Base-by-base conservation (phyloP, 2,329 filamentous ascomycete genomes). In the Orbilia quercus region DNA sequence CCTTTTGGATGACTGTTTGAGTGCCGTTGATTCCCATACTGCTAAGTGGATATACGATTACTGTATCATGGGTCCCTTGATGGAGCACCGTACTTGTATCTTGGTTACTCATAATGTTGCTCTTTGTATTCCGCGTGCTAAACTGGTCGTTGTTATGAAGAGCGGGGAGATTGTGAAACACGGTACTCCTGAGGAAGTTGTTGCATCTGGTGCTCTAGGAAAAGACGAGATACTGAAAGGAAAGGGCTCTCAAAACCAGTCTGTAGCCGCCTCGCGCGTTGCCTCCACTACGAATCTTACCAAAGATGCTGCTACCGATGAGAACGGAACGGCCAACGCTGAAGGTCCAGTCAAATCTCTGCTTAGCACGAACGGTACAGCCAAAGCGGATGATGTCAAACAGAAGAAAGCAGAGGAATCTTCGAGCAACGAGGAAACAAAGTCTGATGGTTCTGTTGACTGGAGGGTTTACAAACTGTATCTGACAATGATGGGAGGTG, bases 41-140 rank as follows among this genome's bases (percentile, higher is more conserved):
- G 93, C 93, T 1, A 96, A 97, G 80, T 97, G 96, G 89, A 98
- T 99, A 76, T 98, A 98, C 82, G 90, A 90, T 79, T 90, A 96
- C 81, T 96, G 93, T 71, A 89, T 99, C 75, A 89, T 89, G 77
- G 95, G 95, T 1, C 91, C 91, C 4, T 82, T 99, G 57, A 98
- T 99, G 95, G 83, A 86, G 67, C 85, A 89, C 78, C 88, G 95
- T 44, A 98, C 95, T 25, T 98, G 95, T 80, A 91, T 99, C 60
- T 85, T 99, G 45, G 94, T 99, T 36, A 97, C 95, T 0, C 95
- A 99, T 83, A 99, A 98, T 78, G 87, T 95, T 25, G 87, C 91
- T n/a, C 86, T 99, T 16, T 95, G 92, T 76, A 88, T 92, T 6
- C 92, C 93, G 3, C 85, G 88, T 36, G 89, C 94, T 0, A 87